Conservation (phyloP, 306 rosid genomes). For the Citrullus mucosospermus region DNA sequence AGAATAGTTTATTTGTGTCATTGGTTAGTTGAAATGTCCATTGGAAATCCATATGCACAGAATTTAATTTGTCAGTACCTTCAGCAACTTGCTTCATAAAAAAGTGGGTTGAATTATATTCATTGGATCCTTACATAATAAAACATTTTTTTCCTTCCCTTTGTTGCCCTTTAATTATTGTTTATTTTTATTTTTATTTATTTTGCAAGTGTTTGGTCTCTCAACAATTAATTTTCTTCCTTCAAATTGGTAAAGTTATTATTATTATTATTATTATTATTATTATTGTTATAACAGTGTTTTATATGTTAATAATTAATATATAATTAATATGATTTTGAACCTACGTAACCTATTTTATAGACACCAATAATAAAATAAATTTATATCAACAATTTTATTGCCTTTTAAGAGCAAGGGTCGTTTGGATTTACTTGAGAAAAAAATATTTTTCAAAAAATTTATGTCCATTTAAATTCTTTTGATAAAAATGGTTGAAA, state of each 20-base stretch:
- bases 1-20: neutral
- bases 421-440: no score
- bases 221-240: neutral
- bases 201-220: neutral
- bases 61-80: neutral
- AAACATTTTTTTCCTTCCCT: neutral
- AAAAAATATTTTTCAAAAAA: no score
- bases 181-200: neutral
- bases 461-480: no score
- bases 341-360: neutral
- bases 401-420: no score
- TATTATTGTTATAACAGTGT: no score
- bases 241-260: neutral
- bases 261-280: no score
- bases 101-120: neutral
- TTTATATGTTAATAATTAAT: no score
- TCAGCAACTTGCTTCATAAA: neutral
- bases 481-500: no score
- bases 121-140: neutral
- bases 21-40: constrained; percentile 4
- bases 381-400: neutral
- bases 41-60: neutral
- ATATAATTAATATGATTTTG: neutral
- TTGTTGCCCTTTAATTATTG: neutral
- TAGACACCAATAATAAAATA: neutral